Evolutionary conservation across 108 stramenopile genomes (phyloP).

Genomic region (Pseudonitzschia pungens): DNA sequence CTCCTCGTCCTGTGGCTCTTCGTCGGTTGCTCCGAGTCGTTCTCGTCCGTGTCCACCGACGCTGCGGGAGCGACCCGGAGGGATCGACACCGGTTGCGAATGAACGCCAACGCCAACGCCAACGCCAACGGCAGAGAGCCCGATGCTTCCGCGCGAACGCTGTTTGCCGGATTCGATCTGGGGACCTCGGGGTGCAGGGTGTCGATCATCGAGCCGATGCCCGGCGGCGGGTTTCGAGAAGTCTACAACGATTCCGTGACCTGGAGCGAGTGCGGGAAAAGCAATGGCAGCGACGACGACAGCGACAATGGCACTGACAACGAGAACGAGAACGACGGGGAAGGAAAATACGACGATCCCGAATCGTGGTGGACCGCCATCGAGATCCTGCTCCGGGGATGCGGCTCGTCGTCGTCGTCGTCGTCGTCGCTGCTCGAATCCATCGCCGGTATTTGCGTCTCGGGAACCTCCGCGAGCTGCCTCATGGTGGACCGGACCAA

Average conservation of each 20-base stretch:
- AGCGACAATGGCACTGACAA: background rate
- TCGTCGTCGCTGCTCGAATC: conserved; percentile 29
- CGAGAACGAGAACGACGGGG: no score
- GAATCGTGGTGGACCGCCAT: conserved; percentile 66
- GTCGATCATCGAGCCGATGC: conserved; percentile 61
- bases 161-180: conserved; percentile 54
- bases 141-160: background rate
- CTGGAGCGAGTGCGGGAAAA: conserved; percentile 40
- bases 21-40: background rate
- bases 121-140: background rate
- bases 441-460: conserved; percentile 72
- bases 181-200: conserved; percentile 80
- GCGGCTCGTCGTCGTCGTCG: conserved; percentile 22
- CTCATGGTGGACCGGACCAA: conserved; percentile 55
- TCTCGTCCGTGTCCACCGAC: background rate
- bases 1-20: background rate
- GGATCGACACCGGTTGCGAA: background rate
- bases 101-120: background rate
- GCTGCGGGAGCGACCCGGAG: background rate
- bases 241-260: conserved; percentile 57
- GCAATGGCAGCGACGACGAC: background rate
- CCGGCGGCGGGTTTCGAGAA: conserved; percentile 39
- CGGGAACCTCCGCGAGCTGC: conserved; percentile 83
- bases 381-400: conserved; percentile 44
- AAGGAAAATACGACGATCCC: conserved; percentile 59